Evolutionary conservation across 768 basidiomycete species (phyloP).

Genomic region (Mrakia frigida): DNA sequence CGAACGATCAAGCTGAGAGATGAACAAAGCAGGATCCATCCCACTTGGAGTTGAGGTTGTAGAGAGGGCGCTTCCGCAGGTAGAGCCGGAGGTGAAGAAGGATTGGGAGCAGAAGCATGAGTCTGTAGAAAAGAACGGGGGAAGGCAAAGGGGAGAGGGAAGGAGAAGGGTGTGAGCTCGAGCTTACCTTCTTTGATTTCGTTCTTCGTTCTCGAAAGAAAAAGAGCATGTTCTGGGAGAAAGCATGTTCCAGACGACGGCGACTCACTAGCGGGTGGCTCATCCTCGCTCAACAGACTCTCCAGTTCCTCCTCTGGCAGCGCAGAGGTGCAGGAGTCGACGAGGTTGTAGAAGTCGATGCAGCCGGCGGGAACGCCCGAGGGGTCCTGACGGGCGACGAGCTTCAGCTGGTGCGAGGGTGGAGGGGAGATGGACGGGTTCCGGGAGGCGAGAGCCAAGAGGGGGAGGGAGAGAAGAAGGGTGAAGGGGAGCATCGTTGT

Average conservation of each 20-base stretch:
- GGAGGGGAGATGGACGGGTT: neutral
- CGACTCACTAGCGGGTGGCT: too few relatives aligned
- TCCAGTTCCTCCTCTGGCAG: neutral
- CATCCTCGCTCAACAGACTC: too few relatives aligned
- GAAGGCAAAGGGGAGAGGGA: neutral
- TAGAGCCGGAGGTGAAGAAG: neutral
- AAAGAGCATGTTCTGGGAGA: too few relatives aligned
- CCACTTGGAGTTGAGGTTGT: neutral
- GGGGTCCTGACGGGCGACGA: neutral
- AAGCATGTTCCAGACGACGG: too few relatives aligned
- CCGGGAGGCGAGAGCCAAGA: neutral
- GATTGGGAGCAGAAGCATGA: neutral
- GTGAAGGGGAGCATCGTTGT: too few relatives aligned
- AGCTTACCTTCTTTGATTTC: too few relatives aligned
- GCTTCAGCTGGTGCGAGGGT: neutral
- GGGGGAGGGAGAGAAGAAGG: neutral
- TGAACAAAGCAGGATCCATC: neutral
- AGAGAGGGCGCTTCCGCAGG: neutral
- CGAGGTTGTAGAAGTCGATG: neutral
- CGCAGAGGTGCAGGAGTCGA: neutral
- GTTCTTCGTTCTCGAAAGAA: too few relatives aligned
- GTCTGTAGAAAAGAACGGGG: neutral
- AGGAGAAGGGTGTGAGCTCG: neutral
- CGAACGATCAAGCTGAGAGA: neutral
- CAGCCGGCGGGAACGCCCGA: neutral